phyloP scores from a whole-genome alignment of 2,329 filamentous ascomycete genomes.

The Fusarium udum region DNA sequence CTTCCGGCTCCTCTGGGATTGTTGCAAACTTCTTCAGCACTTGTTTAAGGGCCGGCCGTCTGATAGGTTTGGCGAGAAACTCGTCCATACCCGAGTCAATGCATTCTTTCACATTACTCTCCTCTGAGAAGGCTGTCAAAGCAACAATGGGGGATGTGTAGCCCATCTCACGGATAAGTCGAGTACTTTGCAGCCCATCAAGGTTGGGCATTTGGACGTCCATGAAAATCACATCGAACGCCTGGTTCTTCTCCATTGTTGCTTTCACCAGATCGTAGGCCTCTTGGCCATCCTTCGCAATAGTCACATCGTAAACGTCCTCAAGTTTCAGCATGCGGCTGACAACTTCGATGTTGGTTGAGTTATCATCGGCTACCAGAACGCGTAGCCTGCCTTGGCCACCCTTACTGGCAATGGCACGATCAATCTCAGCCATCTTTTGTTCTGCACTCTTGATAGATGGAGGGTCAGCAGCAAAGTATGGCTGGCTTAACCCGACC shows the following conservation, averaged over 20 bases:
- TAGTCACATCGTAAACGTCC: slow-evolving; percentile 85
- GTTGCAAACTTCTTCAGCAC: slow-evolving; percentile 86
- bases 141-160: slow-evolving; percentile 91
- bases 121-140: slow-evolving; percentile 88
- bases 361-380: slow-evolving; percentile 80
- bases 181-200: slow-evolving; percentile 86
- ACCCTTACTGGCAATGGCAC: slow-evolving; percentile 69
- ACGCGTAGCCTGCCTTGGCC: slow-evolving; percentile 75
- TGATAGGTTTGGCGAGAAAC: slow-evolving; percentile 81
- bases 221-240: slow-evolving; percentile 94
- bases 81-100: slow-evolving; percentile 93
- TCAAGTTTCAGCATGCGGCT: slow-evolving; percentile 77
- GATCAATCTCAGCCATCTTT: slow-evolving; percentile 72
- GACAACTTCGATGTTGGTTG: slow-evolving; percentile 66
- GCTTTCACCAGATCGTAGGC: slow-evolving; percentile 87
- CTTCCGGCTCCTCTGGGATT: slow-evolving; percentile 73
- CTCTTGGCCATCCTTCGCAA: slow-evolving; percentile 87
- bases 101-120: slow-evolving; percentile 86
- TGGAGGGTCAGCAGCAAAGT: slow-evolving; percentile 67
- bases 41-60: slow-evolving; percentile 84
- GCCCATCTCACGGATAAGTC: slow-evolving; percentile 84
- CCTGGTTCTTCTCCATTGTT: slow-evolving; percentile 76
- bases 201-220: slow-evolving; percentile 96
- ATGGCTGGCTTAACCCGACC: slow-evolving; percentile 84
- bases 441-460: slow-evolving; percentile 57